Conservation (phyloP, 202 grass and related monocot species). For the Elaeis oleifera region DNA sequence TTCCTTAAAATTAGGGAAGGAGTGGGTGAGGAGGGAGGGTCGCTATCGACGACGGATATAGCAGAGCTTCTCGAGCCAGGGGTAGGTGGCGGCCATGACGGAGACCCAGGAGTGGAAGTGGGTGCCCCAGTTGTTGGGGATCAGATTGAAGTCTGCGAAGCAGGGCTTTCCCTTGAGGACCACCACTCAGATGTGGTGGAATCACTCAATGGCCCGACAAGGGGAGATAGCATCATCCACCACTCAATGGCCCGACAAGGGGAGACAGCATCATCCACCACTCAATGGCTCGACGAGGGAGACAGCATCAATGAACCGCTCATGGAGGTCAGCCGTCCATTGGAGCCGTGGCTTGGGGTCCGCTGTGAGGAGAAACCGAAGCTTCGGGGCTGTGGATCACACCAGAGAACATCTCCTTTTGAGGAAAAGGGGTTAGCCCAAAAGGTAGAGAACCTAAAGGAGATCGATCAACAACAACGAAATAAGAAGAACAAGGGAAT, state of each 20-base stretch:
- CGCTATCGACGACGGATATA: slow-evolving; percentile 24
- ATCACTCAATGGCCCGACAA: slow-evolving; percentile 13
- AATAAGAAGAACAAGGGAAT: background rate
- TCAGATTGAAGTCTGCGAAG: slow-evolving; percentile 32
- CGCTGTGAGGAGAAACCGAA: slow-evolving; percentile 22
- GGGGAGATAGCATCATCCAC: no score
- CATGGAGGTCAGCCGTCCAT: slow-evolving; percentile 90
- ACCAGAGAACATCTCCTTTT: slow-evolving; percentile 17
- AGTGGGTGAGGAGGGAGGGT: slow-evolving; percentile 9
- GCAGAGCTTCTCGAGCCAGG: slow-evolving; percentile 23
- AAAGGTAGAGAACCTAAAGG: background rate
- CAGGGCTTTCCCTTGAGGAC: slow-evolving; percentile 37
- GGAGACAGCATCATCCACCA: no score
- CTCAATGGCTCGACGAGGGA: no score
- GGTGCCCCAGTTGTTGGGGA: slow-evolving; percentile 28
- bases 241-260: slow-evolving; percentile 17
- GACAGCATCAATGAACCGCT: slow-evolving; percentile 89
- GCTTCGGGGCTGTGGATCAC: slow-evolving; percentile 21
- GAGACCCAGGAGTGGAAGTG: slow-evolving; percentile 20
- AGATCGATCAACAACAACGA: slow-evolving; percentile 1
- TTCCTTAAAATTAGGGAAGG: slow-evolving; percentile 29
- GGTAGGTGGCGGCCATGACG: slow-evolving; percentile 10
- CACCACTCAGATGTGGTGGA: slow-evolving; percentile 20
- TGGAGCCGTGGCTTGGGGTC: slow-evolving; percentile 75
- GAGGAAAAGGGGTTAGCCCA: background rate